Base-by-base conservation (phyloP, 345 rosid genomes). In the Cochlearia excelsa region DNA sequence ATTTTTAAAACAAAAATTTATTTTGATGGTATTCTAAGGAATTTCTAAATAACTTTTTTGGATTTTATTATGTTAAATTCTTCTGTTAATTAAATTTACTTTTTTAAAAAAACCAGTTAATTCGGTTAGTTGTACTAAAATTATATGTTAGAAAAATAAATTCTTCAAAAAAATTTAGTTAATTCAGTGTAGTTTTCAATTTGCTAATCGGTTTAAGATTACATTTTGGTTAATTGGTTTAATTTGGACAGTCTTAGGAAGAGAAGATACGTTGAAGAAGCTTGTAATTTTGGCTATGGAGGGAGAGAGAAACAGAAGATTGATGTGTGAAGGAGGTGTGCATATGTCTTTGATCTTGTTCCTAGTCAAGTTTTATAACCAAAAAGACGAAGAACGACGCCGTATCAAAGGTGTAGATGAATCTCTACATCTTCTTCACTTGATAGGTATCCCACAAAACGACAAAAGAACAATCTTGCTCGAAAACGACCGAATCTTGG, bases 271-370 rank as follows among this genome's bases (percentile, higher is more conserved):
- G 40, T 64, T 86, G 9, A 57, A 60, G 45, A 73, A 71, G 37
- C 34, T 90, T 49, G 84, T 87, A 57, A 27, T 57, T 9, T 65
- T 85, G 0, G 84, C 83, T 0, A 66, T 61, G 11, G 90, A 75
- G 57, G 80, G 72, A 26, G 83, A 82, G 4, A 61, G 70, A 44
- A 81, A 84, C 57, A 47, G 81, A 57, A 79, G 74, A 76, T 53
- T 58, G 51, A 78, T 90, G 84, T 64, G 45, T 3, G 85, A 87
- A 35, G 80, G 65, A 10, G 86, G 81, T 1, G 69, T 84, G 4
- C 79, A 78, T 5, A 63, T 37, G 65, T 75, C 71, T 9, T 34
- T 87, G 56, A 38, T 84, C 7, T 46, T 53, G 33, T 73, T 77
- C 26, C 2, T 85, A 16, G 57, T 74, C 16, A 53, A 66, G 1